Evolutionary conservation across 2,329 filamentous ascomycete species (phyloP).

Genomic region (Alternaria alternata): DNA sequence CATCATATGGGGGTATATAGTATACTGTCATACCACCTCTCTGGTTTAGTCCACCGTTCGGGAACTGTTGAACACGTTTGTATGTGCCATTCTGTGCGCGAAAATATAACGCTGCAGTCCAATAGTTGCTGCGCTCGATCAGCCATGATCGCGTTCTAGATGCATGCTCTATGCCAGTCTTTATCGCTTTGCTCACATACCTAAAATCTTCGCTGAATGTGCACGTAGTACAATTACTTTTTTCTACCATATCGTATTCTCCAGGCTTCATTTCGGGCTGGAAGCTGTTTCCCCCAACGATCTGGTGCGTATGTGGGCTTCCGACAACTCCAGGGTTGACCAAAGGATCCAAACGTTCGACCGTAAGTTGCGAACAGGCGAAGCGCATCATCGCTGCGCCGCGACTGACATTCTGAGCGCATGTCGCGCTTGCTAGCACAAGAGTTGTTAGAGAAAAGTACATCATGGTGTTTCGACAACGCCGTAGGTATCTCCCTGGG

Average conservation of each 20-base stretch:
- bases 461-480: conserved; percentile 3
- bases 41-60: conserved; percentile 33
- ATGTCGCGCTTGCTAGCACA: not conserved
- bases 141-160: no score
- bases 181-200: not conserved
- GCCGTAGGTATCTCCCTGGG: not conserved
- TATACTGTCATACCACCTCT: conserved; percentile 43
- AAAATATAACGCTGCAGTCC: conserved; percentile 44
- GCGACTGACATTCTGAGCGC: conserved; percentile 13
- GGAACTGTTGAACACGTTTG: conserved; percentile 40
- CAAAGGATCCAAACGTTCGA: conserved; percentile 40
- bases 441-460: not conserved
- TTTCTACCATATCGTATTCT: conserved; percentile 32
- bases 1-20: conserved; percentile 44
- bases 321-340: conserved; percentile 38
- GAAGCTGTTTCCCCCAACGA: conserved; percentile 41
- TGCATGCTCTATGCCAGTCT: not conserved
- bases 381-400: conserved; percentile 31
- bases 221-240: conserved; percentile 41
- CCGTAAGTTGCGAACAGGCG: conserved; percentile 40
- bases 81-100: conserved; percentile 41
- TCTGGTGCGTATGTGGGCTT: conserved; percentile 42
- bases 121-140: conserved; percentile 27
- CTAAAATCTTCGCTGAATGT: conserved; percentile 35
- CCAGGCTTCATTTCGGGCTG: conserved; percentile 35